phyloP scores from a whole-genome alignment of 164 flowering plant genomes.

The Macadamia integrifolia region DNA sequence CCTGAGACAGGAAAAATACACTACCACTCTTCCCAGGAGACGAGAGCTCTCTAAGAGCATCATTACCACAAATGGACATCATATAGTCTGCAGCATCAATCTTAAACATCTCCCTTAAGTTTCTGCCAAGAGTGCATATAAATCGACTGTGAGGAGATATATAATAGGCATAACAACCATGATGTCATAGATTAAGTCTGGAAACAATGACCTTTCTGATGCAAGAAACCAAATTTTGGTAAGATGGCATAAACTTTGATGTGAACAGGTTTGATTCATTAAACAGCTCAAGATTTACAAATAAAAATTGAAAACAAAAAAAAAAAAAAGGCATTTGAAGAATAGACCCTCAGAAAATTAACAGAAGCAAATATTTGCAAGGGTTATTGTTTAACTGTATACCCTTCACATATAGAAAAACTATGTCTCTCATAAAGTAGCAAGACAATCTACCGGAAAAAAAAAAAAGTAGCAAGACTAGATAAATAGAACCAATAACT shows the following conservation, averaged over 20 bases:
- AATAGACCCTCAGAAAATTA: not conserved
- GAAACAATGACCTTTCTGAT: no score
- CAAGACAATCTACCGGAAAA: no score
- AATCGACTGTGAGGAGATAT: not conserved
- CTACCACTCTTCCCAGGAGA: conserved; percentile 96
- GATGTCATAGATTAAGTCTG: no score
- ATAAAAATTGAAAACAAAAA: no score
- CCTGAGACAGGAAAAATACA: conserved; percentile 77
- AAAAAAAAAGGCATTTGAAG: not conserved
- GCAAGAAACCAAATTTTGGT: no score
- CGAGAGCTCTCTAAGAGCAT: conserved; percentile 77
- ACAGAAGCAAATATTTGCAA: not conserved
- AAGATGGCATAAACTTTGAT: no score
- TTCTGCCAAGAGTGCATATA: conserved; percentile 26
- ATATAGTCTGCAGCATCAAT: conserved; percentile 88
- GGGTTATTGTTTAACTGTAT: no score
- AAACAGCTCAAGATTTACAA: not conserved
- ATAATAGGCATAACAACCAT: no score
- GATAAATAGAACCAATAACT: not conserved
- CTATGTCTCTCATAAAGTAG: no score
- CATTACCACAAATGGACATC: conserved; percentile 84
- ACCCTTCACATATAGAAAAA: no score
- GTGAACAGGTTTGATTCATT: no score
- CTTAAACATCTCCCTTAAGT: conserved; percentile 60
- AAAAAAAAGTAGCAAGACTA: no score